These are phyloP conservation scores for Withania somnifera DNA, from an alignment of 305 asterid species.

Conservation along the genomic window DNA sequence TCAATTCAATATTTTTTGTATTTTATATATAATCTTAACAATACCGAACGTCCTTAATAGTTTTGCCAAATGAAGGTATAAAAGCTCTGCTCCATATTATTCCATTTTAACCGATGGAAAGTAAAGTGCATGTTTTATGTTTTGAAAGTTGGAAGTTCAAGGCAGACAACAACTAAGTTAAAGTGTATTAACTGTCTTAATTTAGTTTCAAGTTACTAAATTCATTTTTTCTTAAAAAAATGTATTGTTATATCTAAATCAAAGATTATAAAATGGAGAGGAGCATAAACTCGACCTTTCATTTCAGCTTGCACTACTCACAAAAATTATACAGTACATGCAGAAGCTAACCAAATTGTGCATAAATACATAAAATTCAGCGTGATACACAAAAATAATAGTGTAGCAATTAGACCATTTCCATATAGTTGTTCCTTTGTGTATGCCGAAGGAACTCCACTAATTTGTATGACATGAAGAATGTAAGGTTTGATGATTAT, in stretches of 20 bases:
- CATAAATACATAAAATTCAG: no score
- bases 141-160: no score
- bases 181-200: neutral
- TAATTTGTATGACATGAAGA: neutral
- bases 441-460: neutral
- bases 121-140: no score
- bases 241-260: no score
- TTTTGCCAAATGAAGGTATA: no score
- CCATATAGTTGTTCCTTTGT: neutral
- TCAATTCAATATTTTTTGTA: no score
- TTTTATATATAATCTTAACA: no score
- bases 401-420: neutral
- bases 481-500: neutral
- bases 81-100: no score
- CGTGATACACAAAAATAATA: neutral
- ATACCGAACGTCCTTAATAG: no score
- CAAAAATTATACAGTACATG: neutral
- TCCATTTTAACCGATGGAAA: no score
- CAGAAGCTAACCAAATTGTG: no score
- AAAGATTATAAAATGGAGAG: neutral
- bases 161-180: neutral
- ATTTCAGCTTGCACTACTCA: neutral
- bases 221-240: neutral
- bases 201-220: neutral
- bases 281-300: neutral